These are phyloP conservation scores for Schwanniomyces pseudopolymorphus DNA, from an alignment of 805 yeast genomes.

Conservation along the genomic window DNA sequence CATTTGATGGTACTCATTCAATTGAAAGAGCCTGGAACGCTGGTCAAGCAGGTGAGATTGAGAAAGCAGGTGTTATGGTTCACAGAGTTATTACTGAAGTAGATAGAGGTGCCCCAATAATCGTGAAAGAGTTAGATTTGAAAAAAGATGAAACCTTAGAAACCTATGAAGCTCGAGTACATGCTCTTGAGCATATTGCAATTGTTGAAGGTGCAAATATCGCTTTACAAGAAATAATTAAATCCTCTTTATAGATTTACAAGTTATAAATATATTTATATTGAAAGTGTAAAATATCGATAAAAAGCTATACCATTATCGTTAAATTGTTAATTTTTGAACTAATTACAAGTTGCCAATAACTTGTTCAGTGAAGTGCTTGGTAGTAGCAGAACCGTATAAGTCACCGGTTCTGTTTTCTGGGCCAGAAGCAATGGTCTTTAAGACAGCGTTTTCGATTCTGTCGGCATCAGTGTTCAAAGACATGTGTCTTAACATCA, in stretches of 20 bases:
- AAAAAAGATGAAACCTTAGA: slow-evolving; percentile 74
- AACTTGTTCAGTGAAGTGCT: slow-evolving; percentile 89
- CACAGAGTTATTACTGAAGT: slow-evolving; percentile 96
- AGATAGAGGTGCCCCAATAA: slow-evolving; percentile 86
- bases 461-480: slow-evolving; percentile 76
- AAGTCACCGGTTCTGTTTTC: slow-evolving; percentile 96
- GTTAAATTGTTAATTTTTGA: background rate
- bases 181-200: slow-evolving; percentile 80
- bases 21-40: slow-evolving; percentile 96
- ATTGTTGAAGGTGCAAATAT: slow-evolving; percentile 86
- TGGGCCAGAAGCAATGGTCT: slow-evolving; percentile 92
- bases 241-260: background rate
- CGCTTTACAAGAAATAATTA: slow-evolving; percentile 42
- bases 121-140: slow-evolving; percentile 76
- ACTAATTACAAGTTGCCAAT: slow-evolving; percentile 63
- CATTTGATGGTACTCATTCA: slow-evolving; percentile 96
- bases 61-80: slow-evolving; percentile 91
- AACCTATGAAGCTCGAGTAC: slow-evolving; percentile 79
- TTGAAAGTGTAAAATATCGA: slow-evolving; percentile 1
- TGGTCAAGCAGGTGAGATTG: slow-evolving; percentile 78
- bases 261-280: slow-evolving; percentile 2
- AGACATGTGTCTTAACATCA: slow-evolving; percentile 99
- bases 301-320: slow-evolving; percentile 1
- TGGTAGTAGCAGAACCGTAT: slow-evolving; percentile 87
- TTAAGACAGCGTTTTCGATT: slow-evolving; percentile 84